A percentile compares a stretch with the other conserved stretches of the same genome.
Evolutionary conservation across 1,284 basidiomycete species (phyloP).

Genomic region (Golubevia pallescens): DNA sequence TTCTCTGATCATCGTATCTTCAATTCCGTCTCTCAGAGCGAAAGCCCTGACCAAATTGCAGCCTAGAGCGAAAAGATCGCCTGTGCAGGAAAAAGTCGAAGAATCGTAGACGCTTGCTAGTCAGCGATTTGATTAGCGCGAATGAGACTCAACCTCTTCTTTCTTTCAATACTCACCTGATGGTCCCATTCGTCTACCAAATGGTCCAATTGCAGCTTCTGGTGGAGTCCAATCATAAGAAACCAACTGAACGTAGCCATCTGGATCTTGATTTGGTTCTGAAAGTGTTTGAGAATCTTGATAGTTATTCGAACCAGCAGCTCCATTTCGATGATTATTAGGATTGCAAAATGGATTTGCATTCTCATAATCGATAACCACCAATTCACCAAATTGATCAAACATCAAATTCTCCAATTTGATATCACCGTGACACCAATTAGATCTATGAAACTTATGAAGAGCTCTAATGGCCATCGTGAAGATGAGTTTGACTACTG

Average conservation of each 20-base stretch:
- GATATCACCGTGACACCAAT: constrained; percentile 62
- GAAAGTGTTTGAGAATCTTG: too few relatives aligned
- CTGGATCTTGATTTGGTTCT: background rate
- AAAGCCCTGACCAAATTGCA: constrained; percentile 55
- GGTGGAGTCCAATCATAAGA: constrained; percentile 55
- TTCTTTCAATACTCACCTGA: constrained; percentile 14
- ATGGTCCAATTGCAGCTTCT: constrained; percentile 39
- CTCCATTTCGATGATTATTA: background rate
- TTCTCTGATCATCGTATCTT: constrained; percentile 41
- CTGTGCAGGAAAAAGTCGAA: too few relatives aligned
- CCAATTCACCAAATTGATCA: constrained; percentile 32
- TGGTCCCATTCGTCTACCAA: constrained; percentile 50
- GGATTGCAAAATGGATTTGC: constrained; percentile 39
- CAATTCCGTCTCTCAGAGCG: constrained; percentile 53
- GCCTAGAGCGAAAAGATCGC: constrained; percentile 54
- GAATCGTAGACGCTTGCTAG: too few relatives aligned
- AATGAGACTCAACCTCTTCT: too few relatives aligned
- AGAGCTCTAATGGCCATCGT: constrained; percentile 38
- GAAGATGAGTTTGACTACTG: constrained; percentile 48
- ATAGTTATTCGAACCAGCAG: background rate
- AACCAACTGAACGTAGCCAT: background rate
- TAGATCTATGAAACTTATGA: constrained; percentile 42
- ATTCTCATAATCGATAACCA: constrained; percentile 61
- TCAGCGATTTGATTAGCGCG: too few relatives aligned
- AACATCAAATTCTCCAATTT: constrained; percentile 63